Percentiles rank a stretch among this genome's conserved stretches.
These are phyloP conservation scores for Botrytis medusae DNA, from an alignment of 2,329 filamentous ascomycete genomes.

Conservation along the genomic window DNA sequence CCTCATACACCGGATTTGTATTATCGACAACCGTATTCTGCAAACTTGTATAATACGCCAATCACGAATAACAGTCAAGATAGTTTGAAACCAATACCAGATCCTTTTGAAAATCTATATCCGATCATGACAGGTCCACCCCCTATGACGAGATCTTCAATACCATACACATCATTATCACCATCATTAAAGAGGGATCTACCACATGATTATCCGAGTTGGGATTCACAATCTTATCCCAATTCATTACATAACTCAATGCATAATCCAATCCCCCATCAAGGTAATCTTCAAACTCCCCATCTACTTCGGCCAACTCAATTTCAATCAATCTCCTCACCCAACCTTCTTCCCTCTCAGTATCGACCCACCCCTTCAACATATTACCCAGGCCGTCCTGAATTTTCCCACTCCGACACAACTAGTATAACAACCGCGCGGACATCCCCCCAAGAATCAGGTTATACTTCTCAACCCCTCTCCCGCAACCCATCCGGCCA, in stretches of 20 bases:
- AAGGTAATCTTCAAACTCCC: slow-evolving; percentile 19
- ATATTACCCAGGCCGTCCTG: slow-evolving; percentile 41
- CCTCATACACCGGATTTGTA: slow-evolving; percentile 21
- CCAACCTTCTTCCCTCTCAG: slow-evolving; percentile 23
- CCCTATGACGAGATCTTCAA: slow-evolving; percentile 27
- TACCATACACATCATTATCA: slow-evolving; percentile 11
- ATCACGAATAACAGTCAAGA: slow-evolving; percentile 18
- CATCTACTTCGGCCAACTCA: slow-evolving; percentile 16
- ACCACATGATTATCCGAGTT: slow-evolving; percentile 26
- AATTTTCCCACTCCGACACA: slow-evolving; percentile 41
- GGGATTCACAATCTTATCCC: slow-evolving; percentile 29
- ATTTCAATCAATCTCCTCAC: slow-evolving; percentile 23
- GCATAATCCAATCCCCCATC: neutral
- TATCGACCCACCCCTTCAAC: slow-evolving; percentile 19
- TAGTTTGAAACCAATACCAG: neutral
- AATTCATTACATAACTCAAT: slow-evolving; percentile 24
- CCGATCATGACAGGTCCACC: slow-evolving; percentile 31
- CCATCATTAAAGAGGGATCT: slow-evolving; percentile 16
- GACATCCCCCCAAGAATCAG: slow-evolving; percentile 44
- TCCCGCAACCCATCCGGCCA: slow-evolving; percentile 48
- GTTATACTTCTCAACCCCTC: slow-evolving; percentile 53
- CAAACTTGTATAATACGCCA: neutral
- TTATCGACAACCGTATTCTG: slow-evolving; percentile 11
- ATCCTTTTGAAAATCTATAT: slow-evolving; percentile 29
- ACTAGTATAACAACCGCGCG: neutral